Conservation (phyloP, 2,329 filamentous ascomycete species). For the Botrytis tulipae region DNA sequence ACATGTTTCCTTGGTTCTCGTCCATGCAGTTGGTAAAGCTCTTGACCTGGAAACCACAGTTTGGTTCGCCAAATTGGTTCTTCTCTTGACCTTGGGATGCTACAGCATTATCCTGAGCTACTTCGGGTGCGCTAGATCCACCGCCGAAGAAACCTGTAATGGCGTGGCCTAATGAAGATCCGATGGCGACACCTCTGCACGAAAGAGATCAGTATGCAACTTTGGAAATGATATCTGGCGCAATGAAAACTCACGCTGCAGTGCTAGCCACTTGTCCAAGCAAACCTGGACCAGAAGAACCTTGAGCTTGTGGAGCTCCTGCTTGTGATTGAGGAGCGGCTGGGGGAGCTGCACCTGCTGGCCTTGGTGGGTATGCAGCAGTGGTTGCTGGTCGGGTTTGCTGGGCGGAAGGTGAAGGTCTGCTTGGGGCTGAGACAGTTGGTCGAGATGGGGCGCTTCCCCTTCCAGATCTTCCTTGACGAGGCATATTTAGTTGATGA, state of each 20-base stretch:
- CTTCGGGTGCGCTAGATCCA: conserved; percentile 58
- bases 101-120: conserved; percentile 49
- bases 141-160: conserved; percentile 86
- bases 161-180: conserved; percentile 92
- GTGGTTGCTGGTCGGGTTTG: conserved; percentile 70
- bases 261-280: conserved; percentile 98
- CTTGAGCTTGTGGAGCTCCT: conserved; percentile 34
- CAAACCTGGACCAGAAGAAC: conserved; percentile 71
- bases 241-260: conserved; percentile 74
- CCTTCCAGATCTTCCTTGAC: conserved; percentile 66
- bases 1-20: conserved; percentile 89
- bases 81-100: conserved; percentile 52
- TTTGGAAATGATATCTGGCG: not conserved
- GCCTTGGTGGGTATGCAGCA: conserved; percentile 51
- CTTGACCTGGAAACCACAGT: conserved; percentile 77
- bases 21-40: conserved; percentile 96
- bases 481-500: conserved; percentile 61
- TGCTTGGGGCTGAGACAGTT: conserved; percentile 47
- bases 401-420: conserved; percentile 55
- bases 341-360: conserved; percentile 49
- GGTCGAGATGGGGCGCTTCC: conserved; percentile 62
- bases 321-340: conserved; percentile 29
- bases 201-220: conserved; percentile 11
- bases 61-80: conserved; percentile 57
- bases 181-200: conserved; percentile 87